Evolutionary conservation across 2,329 filamentous ascomycete genomes (phyloP).

Genomic region (Microsporum canis): DNA sequence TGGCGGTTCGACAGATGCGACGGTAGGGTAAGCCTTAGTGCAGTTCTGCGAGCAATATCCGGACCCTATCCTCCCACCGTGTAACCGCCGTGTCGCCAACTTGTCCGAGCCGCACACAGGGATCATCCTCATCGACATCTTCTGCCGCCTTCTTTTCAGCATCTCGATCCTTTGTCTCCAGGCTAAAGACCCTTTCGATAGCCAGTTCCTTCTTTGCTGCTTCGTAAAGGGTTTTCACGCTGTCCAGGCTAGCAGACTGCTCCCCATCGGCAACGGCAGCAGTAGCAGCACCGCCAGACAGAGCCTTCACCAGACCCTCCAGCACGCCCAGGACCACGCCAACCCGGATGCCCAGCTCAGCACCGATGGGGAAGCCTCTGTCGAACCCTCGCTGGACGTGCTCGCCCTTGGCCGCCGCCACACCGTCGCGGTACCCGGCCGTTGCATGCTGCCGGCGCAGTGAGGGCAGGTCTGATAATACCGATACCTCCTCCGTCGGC

Average conservation of each 20-base stretch:
- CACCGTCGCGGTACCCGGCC: constrained; percentile 81
- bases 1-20: no score
- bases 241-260: background rate
- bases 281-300: constrained; percentile 21
- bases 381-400: constrained; percentile 84
- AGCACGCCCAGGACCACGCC: constrained; percentile 67
- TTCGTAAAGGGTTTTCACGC: constrained; percentile 23
- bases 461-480: constrained; percentile 56
- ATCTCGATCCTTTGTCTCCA: background rate
- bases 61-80: constrained; percentile 19
- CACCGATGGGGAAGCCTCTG: constrained; percentile 76
- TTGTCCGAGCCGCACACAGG: constrained; percentile 8
- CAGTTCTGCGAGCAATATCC: constrained; percentile 42
- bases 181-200: constrained; percentile 13
- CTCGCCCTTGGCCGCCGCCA: constrained; percentile 60
- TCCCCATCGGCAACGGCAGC: background rate
- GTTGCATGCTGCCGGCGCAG: constrained; percentile 68
- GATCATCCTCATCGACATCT: constrained; percentile 3
- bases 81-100: constrained; percentile 12
- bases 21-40: background rate
- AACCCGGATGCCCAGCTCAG: constrained; percentile 60
- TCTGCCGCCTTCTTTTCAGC: background rate
- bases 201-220: constrained; percentile 13
- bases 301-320: constrained; percentile 50
- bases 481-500: background rate